Percentiles rank a stretch among this genome's conserved stretches.
These are phyloP conservation scores for Psilocybe sp. DNA, from an alignment of 768 basidiomycete species.

Conservation along the genomic window DNA sequence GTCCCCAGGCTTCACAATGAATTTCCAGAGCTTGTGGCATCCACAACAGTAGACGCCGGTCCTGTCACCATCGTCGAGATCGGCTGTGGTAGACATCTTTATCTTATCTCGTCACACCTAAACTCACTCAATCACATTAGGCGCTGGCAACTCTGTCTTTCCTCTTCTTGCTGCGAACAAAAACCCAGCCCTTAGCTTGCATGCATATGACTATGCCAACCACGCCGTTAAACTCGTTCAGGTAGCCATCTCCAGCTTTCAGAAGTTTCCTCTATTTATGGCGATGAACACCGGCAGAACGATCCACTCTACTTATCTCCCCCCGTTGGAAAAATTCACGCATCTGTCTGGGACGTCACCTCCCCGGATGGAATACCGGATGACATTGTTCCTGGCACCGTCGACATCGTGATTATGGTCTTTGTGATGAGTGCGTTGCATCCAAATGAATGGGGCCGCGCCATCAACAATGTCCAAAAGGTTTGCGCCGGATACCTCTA, in stretches of 20 bases:
- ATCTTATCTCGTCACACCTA: neutral
- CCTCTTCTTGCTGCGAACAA: slow-evolving; percentile 81
- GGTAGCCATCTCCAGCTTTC: slow-evolving; percentile 35
- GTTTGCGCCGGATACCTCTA: slow-evolving; percentile 21
- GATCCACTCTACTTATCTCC: slow-evolving; percentile 70
- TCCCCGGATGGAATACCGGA: slow-evolving; percentile 58
- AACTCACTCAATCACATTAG: slow-evolving; percentile 31
- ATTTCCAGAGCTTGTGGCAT: slow-evolving; percentile 82
- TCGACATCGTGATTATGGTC: slow-evolving; percentile 88
- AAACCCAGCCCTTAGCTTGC: slow-evolving; percentile 72
- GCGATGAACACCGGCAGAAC: slow-evolving; percentile 38
- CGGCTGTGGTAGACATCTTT: slow-evolving; percentile 69
- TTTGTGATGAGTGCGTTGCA: slow-evolving; percentile 94
- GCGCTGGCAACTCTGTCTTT: slow-evolving; percentile 93
- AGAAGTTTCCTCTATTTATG: neutral
- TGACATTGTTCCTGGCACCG: slow-evolving; percentile 59
- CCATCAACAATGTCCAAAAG: slow-evolving; percentile 75
- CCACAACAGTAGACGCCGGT: slow-evolving; percentile 76
- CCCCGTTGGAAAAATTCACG: slow-evolving; percentile 66
- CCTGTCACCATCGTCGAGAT: slow-evolving; percentile 77
- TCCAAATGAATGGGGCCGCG: slow-evolving; percentile 86
- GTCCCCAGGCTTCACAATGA: slow-evolving; percentile 80
- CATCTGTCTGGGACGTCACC: slow-evolving; percentile 91
- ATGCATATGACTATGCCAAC: slow-evolving; percentile 88
- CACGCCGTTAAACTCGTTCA: slow-evolving; percentile 90